These are phyloP conservation scores for Prunus fruticosa DNA, from an alignment of 306 rosid species.

Conservation along the genomic window DNA sequence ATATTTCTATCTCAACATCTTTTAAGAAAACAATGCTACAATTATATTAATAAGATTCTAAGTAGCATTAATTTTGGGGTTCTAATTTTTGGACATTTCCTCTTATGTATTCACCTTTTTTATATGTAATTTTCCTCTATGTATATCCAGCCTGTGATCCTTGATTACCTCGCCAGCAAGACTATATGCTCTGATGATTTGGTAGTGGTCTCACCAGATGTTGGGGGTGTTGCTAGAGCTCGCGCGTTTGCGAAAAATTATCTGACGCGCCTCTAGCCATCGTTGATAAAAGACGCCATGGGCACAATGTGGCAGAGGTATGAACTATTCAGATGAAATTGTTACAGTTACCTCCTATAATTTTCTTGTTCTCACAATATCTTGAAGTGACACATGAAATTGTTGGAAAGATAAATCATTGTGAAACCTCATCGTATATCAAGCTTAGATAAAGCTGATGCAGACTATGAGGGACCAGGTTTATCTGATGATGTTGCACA, in stretches of 20 bases:
- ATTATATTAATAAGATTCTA: background rate
- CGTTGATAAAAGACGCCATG: conserved; percentile 96
- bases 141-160: conserved; percentile 86
- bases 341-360: background rate
- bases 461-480: background rate
- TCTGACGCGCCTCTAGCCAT: conserved; percentile 99
- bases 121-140: conserved; percentile 19
- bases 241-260: conserved; percentile 95
- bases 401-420: background rate
- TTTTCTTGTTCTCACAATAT: background rate
- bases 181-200: conserved; percentile 82
- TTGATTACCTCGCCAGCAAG: conserved; percentile 99
- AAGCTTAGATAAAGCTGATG: background rate
- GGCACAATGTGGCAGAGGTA: conserved; percentile 92
- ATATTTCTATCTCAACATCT: background rate
- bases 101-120: background rate
- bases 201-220: conserved; percentile 99
- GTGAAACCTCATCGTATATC: background rate
- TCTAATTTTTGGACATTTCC: background rate
- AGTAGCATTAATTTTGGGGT: background rate
- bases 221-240: conserved; percentile 99
- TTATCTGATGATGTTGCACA: background rate
- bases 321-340: background rate
- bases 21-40: background rate
- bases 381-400: background rate